A percentile compares a stretch with the other conserved stretches of the same genome.
Conservation (phyloP, 2,329 filamentous ascomycete genomes). For the Pestalotiopsis fici region DNA sequence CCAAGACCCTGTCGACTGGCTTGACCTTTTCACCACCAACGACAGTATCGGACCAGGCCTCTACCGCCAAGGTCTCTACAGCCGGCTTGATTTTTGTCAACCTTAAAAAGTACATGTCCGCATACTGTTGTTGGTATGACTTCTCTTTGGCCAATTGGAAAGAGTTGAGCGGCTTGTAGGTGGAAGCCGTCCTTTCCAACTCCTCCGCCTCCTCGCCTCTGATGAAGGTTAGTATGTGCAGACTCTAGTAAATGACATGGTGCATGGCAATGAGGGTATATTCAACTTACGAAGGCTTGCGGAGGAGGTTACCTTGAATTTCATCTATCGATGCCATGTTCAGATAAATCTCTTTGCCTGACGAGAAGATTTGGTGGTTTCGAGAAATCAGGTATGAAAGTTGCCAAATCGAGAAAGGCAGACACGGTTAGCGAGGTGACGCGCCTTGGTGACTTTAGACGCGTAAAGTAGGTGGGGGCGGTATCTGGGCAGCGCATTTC, state of each 20-base stretch:
- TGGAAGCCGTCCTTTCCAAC: constrained; percentile 53
- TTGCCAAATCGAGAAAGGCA: not conserved
- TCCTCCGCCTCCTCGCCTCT: constrained; percentile 38
- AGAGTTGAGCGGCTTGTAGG: constrained; percentile 74
- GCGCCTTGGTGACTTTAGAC: constrained; percentile 20
- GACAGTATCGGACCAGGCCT: constrained; percentile 77
- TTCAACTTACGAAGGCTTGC: constrained; percentile 48
- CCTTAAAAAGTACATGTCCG: constrained; percentile 95
- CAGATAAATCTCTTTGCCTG: constrained; percentile 1
- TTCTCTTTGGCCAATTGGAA: constrained; percentile 71
- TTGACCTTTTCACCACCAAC: constrained; percentile 76
- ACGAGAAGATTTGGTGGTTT: not conserved
- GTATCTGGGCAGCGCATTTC: not conserved
- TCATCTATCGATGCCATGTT: constrained; percentile 46
- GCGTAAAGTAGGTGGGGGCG: constrained; percentile 30
- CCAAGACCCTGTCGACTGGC: constrained; percentile 83
- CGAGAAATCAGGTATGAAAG: not conserved
- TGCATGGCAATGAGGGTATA: constrained; percentile 3
- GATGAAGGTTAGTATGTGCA: not conserved
- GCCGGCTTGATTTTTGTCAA: constrained; percentile 84
- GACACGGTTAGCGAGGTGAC: constrained; percentile 7
- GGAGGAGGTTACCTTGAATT: constrained; percentile 44
- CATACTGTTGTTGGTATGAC: constrained; percentile 93
- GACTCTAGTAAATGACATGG: not conserved
- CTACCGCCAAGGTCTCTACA: constrained; percentile 72